These are phyloP conservation scores for Crithidia mellificae DNA, from an alignment of 208 protist species.

Conservation along the genomic window DNA sequence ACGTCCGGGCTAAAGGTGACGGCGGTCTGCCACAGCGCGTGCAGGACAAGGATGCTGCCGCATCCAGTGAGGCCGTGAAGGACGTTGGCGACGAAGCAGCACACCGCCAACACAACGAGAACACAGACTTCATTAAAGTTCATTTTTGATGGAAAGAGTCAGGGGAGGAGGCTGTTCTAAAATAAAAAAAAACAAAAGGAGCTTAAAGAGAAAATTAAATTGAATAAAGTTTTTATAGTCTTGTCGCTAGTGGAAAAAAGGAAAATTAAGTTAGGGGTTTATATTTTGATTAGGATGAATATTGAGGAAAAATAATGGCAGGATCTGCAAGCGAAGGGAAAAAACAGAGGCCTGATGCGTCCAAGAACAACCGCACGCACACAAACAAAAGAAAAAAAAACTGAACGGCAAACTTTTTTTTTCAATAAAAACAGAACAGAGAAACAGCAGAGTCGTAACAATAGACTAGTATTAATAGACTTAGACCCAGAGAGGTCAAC, in stretches of 20 bases:
- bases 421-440: no score
- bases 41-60: slow-evolving; percentile 42
- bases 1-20: slow-evolving; percentile 21
- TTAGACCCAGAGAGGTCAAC: no score
- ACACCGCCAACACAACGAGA: slow-evolving; percentile 22
- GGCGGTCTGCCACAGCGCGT: slow-evolving; percentile 38
- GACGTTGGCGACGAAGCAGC: slow-evolving; percentile 42
- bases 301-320: neutral
- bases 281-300: neutral
- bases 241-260: no score
- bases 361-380: neutral
- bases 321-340: neutral
- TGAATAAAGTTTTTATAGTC: no score
- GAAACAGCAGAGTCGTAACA: no score
- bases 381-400: no score
- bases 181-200: neutral
- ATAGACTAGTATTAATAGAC: no score
- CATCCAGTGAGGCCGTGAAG: slow-evolving; percentile 47
- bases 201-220: no score
- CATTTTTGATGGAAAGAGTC: no score
- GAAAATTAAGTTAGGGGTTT: no score
- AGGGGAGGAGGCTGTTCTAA: no score
- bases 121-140: slow-evolving; percentile 19
- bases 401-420: no score
- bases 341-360: neutral